Conservation (phyloP, 1,139 yeast genomes). For the Candida glucosophila region DNA sequence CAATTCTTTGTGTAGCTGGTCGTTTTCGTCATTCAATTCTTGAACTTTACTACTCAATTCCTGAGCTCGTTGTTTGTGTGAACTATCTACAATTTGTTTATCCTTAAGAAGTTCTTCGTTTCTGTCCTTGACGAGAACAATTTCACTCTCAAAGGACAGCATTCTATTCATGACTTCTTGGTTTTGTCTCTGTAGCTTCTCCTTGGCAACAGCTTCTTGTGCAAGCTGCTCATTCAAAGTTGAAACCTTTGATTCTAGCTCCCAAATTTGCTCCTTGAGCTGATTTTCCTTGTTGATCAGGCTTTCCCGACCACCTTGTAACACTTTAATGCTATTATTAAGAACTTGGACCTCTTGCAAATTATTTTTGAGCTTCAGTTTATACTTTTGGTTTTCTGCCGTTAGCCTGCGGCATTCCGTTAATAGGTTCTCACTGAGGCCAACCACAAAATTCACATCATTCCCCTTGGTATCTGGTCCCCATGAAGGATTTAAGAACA, state of each 20-base stretch:
- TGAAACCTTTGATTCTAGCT: conserved; percentile 53
- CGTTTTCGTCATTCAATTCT: conserved; percentile 59
- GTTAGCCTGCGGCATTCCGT: conserved; percentile 73
- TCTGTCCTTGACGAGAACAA: too few relatives aligned
- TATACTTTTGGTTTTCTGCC: conserved; percentile 54
- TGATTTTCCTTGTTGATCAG: conserved; percentile 34
- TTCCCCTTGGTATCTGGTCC: conserved; percentile 44
- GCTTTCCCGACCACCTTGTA: conserved; percentile 22
- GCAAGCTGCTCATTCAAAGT: conserved; percentile 39
- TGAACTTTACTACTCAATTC: conserved; percentile 43
- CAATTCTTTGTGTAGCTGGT: conserved; percentile 36
- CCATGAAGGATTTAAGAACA: conserved; percentile 18
- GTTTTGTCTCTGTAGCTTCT: conserved; percentile 20
- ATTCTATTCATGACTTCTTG: conserved; percentile 27
- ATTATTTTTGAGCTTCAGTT: conserved; percentile 31
- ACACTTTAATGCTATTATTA: conserved; percentile 27
- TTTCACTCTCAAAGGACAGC: conserved; percentile 26
- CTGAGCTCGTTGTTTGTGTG: conserved; percentile 21
- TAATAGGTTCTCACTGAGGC: conserved; percentile 70
- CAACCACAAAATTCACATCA: conserved; percentile 76
- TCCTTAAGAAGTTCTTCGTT: conserved; percentile 23
- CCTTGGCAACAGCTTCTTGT: conserved; percentile 17
- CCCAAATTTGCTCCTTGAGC: conserved; percentile 71
- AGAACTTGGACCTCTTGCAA: conserved; percentile 31
- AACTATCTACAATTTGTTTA: background rate